Evolutionary conservation across 2,329 filamentous ascomycete genomes (phyloP).

Genomic region (Sarocladium kiliense): DNA sequence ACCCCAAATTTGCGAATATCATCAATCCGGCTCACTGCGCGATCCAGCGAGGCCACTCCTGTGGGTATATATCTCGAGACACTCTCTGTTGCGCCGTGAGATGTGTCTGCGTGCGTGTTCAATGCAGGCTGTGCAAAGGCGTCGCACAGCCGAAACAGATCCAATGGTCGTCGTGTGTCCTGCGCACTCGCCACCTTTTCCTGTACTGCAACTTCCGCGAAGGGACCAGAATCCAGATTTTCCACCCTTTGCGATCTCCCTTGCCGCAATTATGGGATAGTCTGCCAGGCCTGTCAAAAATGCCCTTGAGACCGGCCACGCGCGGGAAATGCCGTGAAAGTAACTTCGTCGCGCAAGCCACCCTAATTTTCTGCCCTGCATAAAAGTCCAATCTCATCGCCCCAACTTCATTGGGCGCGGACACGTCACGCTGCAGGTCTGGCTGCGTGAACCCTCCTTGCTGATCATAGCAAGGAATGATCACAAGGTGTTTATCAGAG

Average conservation of each 20-base stretch:
- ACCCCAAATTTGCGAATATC: background rate
- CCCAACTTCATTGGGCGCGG: background rate
- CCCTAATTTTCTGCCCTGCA: background rate
- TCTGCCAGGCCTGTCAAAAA: no score
- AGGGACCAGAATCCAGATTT: no score
- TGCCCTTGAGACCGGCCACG: no score
- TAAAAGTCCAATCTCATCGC: constrained; percentile 2
- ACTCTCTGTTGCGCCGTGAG: background rate
- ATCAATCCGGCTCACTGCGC: background rate
- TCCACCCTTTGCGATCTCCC: background rate
- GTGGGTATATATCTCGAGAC: background rate
- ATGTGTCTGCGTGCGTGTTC: background rate
- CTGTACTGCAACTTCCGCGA: no score
- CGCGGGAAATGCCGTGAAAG: background rate
- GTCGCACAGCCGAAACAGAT: constrained; percentile 1
- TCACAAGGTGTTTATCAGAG: background rate
- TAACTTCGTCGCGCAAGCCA: background rate
- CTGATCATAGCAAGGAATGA: no score
- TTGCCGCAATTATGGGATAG: background rate
- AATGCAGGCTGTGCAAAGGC: background rate
- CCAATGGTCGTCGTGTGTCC: background rate
- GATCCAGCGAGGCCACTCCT: background rate
- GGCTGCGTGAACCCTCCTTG: background rate
- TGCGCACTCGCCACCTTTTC: background rate
- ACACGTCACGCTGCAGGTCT: constrained; percentile 5